Base-by-base conservation (phyloP, 352 stramenopile species). In the Pythium biforme region DNA sequence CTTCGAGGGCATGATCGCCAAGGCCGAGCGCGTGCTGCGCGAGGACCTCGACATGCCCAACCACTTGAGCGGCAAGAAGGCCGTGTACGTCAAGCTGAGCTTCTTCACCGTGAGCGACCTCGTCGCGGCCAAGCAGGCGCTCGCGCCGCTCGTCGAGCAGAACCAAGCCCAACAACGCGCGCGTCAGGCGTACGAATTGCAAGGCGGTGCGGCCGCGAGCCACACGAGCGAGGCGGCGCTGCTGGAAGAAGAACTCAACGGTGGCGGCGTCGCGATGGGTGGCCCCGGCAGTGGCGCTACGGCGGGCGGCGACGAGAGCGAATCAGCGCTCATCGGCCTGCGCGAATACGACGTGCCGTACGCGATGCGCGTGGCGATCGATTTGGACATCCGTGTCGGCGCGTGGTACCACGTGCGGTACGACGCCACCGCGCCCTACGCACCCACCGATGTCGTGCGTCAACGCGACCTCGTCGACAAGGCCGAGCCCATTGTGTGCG, bases 261-360 rank as follows among this genome's bases (percentile, higher is more conserved):
- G 72, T 0, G 75, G 83, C 49, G 76, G 85, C 22, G 76, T 81
- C 49, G 52, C 76, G 23, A 26, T 27, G 0, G 31, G 33, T 9
- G 22, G n/a, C n/a, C n/a, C 51, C 14, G 52, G 37, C 25, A 34
- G 27, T 15, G 40, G 40, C 3, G n/a, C 40, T 1, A n/a, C 40
- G 5, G 20, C 48, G 19, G 51, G 71, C 4, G 76, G 83, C 10
- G 76, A 89, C 55, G 83, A 93, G 39, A 85, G 69, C 45, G 73
- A 97, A 26, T 86, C 83, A 39, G 74, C 74, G 4, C 64, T 98
- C 23, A 65, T 96, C 7, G 97, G 99, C 52, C 79, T 99, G 29
- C 81, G 97, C 29, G 97, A 99, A 74, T 99, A 99, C 75, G 98
- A 99, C 72, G 97, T 99, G 15, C 95, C 97, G 10, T 99, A 99